Evolutionary conservation across 331 rosid species (phyloP), one percentile per base, ranked within the genome.

Genomic region (Prunus yedoensis): DNA sequence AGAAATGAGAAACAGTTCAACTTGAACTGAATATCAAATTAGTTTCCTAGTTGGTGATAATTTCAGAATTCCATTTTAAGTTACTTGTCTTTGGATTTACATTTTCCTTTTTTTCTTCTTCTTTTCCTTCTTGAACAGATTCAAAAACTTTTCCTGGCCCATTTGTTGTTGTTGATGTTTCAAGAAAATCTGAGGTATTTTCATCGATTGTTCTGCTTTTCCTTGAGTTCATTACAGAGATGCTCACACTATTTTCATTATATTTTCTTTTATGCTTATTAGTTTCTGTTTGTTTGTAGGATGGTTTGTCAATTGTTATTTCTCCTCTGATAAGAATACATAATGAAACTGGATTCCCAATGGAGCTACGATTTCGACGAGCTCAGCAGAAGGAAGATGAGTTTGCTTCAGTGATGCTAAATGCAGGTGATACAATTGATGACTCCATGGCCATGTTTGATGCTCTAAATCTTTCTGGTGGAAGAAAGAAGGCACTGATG

Each of bases 101-200:
- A 77, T 56, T 52, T 63, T 21, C 72, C 30, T 66, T 10, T 41
- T 20, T 18, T 38, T 53, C 69, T 59, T 13, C 17, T 59, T 5
- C 38, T 30, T 84, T 74, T 78, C 70, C 53, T 81, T 77, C 43
- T 79, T 68, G 60, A 38, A 78, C 91, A 94, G 99, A 85, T 89
- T 92, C 97, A 72, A 80, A 52, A 80, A 81, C 86, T 32, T 92
- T 85, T 79, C 99, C 96, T 0, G 99, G 99, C 78, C 99, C 99
- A 38, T 76, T 86, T 75, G 56, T 92, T 75, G 92, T 92, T 69
- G 83, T 90, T 73, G 88, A 87, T 71, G 72, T 90, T 87, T 89
- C 91, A 43, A 84, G 93, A 77, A 87, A 84, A 73, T 85, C 89
- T 41, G 92, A 90, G 99, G 99, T 94, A 94, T 78, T n/a, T 76